Percentiles rank a stretch among this genome's conserved stretches.
phyloP scores from a whole-genome alignment of 257 asterid genomes.

The Solanum pennellii region DNA sequence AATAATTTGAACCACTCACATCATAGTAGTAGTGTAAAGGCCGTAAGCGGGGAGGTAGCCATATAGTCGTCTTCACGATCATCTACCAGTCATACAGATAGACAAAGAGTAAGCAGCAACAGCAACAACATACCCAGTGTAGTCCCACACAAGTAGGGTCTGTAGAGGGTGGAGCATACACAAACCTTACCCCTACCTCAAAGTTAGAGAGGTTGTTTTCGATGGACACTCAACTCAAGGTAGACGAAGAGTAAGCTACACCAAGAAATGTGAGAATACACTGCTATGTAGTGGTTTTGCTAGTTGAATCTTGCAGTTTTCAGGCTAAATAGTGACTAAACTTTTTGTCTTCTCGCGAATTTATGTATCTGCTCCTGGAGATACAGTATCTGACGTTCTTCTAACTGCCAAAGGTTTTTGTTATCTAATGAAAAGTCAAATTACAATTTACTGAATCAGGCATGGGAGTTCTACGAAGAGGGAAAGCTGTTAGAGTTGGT shows the following conservation, averaged over 20 bases:
- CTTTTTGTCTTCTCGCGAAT: neutral
- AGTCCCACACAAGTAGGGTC: neutral
- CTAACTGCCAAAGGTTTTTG: neutral
- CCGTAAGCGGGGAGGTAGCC: neutral
- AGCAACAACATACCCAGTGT: neutral
- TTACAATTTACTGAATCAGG: slow-evolving; percentile 19
- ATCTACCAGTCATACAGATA: neutral
- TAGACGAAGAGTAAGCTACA: neutral
- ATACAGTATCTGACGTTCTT: neutral
- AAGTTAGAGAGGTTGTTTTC: neutral
- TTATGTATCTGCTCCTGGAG: neutral
- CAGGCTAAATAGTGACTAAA: neutral
- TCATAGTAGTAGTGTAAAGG: slow-evolving; percentile 1
- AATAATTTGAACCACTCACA: neutral
- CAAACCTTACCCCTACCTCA: neutral
- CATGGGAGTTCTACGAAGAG: slow-evolving; percentile 70
- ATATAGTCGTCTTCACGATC: neutral
- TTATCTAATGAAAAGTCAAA: neutral
- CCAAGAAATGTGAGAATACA: neutral
- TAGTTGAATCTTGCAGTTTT: neutral
- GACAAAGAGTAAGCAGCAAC: neutral
- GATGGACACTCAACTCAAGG: neutral
- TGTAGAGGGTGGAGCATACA: neutral
- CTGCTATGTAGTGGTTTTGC: neutral
- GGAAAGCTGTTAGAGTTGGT: slow-evolving; percentile 56